Percentiles rank a stretch among this genome's conserved stretches.
Conservation (phyloP, 2,329 filamentous ascomycete species). For the Aspergillus piperis region DNA sequence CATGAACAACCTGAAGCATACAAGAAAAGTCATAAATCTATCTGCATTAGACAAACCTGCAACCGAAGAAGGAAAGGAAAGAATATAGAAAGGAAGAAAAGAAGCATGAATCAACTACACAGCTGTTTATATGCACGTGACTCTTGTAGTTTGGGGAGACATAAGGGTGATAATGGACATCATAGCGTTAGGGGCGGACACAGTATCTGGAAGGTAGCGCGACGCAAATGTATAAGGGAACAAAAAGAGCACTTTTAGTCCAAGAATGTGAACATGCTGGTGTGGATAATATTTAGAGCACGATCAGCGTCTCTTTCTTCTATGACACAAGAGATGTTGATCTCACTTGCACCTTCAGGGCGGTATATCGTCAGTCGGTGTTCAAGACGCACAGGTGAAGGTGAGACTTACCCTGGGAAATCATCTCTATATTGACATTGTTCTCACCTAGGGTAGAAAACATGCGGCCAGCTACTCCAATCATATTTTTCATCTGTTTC, state of each 20-base stretch:
- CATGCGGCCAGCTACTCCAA: constrained; percentile 89
- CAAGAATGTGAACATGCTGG: constrained; percentile 93
- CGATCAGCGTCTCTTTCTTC: constrained; percentile 86
- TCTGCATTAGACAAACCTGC: too few species aligned
- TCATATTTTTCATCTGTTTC: constrained; percentile 96
- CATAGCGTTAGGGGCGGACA: constrained; percentile 16
- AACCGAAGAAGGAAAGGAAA: neutral
- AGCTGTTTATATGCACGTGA: constrained; percentile 6
- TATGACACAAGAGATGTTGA: constrained; percentile 98
- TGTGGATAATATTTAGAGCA: constrained; percentile 94
- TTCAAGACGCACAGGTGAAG: constrained; percentile 6
- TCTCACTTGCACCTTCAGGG: constrained; percentile 82
- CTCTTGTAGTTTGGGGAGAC: neutral
- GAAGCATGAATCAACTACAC: neutral
- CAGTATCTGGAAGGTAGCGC: constrained; percentile 8
- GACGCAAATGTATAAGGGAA: neutral
- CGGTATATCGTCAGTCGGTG: constrained; percentile 19
- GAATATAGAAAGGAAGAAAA: neutral
- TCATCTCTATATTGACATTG: constrained; percentile 98
- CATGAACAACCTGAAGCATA: too few species aligned
- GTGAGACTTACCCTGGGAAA: constrained; percentile 78
- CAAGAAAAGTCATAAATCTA: too few species aligned
- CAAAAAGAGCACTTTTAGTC: constrained; percentile 54
- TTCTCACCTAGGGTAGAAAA: constrained; percentile 92
- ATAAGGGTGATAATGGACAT: constrained; percentile 18